A percentile compares a stretch with the other conserved stretches of the same genome.
phyloP scores from a whole-genome alignment of 768 basidiomycete genomes.

The Phallus indusiatus region DNA sequence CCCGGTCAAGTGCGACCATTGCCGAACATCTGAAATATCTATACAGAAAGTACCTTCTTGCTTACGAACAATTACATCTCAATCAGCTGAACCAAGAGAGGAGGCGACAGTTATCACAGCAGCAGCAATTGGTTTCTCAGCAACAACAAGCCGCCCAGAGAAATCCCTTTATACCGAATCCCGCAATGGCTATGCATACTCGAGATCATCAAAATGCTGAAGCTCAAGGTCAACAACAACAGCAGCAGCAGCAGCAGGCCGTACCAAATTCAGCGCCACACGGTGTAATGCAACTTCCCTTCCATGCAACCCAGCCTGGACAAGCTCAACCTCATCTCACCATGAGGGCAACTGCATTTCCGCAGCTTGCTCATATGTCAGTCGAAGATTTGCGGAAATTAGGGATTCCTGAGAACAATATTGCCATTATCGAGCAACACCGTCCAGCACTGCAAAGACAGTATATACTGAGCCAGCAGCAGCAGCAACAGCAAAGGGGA shows the following conservation, averaged over 20 bases:
- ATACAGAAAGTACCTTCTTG: constrained; percentile 47
- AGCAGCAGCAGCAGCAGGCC: neutral
- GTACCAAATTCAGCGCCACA: constrained; percentile 1
- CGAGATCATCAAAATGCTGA: neutral
- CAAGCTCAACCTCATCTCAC: constrained; percentile 5
- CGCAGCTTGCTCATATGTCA: constrained; percentile 34
- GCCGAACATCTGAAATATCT: constrained; percentile 51
- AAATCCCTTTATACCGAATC: constrained; percentile 2
- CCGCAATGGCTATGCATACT: neutral
- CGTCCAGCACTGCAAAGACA: constrained; percentile 26
- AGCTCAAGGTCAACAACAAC: neutral
- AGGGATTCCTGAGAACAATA: constrained; percentile 39
- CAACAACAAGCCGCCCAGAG: neutral
- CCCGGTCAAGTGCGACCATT: constrained; percentile 50
- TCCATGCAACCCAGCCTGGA: neutral
- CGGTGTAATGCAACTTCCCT: constrained; percentile 1
- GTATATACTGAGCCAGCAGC: constrained; percentile 10
- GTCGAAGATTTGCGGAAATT: constrained; percentile 43
- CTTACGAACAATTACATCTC: constrained; percentile 50
- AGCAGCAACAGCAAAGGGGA: constrained; percentile 2
- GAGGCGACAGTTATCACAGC: constrained; percentile 12
- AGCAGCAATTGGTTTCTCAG: constrained; percentile 11
- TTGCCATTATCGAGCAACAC: constrained; percentile 47
- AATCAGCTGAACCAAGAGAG: constrained; percentile 17
- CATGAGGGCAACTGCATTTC: constrained; percentile 26